Evolutionary conservation across 2,329 filamentous ascomycete species (phyloP), one percentile per base, ranked within the genome.

Genomic region (Alternaria viburni): DNA sequence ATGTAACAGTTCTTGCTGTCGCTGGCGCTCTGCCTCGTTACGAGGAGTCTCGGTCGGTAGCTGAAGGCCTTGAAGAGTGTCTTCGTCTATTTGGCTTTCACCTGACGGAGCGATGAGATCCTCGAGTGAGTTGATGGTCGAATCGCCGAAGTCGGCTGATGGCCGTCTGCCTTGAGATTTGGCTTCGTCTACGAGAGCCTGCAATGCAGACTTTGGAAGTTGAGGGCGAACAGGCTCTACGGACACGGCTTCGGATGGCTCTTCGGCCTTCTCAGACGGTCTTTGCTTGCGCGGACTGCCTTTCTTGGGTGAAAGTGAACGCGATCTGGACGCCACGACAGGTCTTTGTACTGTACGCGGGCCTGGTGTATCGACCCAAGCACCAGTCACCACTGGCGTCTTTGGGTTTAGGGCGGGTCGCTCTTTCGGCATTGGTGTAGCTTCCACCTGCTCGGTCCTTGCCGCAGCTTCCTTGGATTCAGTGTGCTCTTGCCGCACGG

Each of bases 41-140:
- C 72, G 73, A 6, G 78, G 74, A n/a, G 65, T 56, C 6, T 28
- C 66, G 0, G 72, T 74, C 6, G 77, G 74, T 9, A 77, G 30
- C 41, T 73, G 62, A 9, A 79, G 59, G 12, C 71, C 73, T 57
- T 74, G 69, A 7, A 80, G 62, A 1, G 75, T 79, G 54, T 80
- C 78, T 45, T 80, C 78, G 15, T 80, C 77, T 6, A 61, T 70
- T 36, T 57, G 71, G 43, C 64, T 67, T 23, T 73, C 71, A 21
- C 56, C 52, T 13, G 56, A 70, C 58, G 71, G 76, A 17, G 75
- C 67, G 12, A 83, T 77, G 12, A 85, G 78, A 36, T 83, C 80
- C 69, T 84, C 82, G 8, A 85, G 74, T 4, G 82, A 84, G 49
- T 83, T 79, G 46, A 85, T 80, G 4, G 83, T 85, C 17, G 81